Base-by-base conservation (phyloP, 192 early-diverging fungal species). In the Backusella tuberculispora region DNA sequence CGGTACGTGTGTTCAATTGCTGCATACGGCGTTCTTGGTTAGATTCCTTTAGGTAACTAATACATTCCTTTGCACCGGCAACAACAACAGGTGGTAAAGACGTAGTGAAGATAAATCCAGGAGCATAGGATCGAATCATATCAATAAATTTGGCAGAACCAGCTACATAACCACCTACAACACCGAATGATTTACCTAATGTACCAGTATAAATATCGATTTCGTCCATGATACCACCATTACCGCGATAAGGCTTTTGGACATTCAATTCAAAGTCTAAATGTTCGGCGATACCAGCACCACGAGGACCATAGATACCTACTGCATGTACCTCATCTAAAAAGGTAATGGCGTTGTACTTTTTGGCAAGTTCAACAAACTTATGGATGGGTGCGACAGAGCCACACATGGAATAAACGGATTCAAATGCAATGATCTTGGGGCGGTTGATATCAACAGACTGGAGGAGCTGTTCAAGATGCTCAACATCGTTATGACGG, bases 31-130 rank as follows among this genome's bases (percentile, higher is more conserved):
- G 95, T 85, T 99, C 97, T 53, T 84, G 84, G 64, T 87, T 87
- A 64, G 96, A 97, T 74, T 86, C 70, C 69, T 93, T 95, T 66
- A 99, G 87, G 81, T 99, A 94, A 76, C 93, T 91, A 81, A 99
- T 91, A 66, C 96, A 96, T 40, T 94, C 92, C 9, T 95, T 85
- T 34, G 96, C 94, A 75, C 96, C 97, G 46, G 94, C 89, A 38
- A 92, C 94, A 74, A 96, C 91, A 50, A 92, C 87, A 21, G 97
- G 97, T 41, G 97, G 97, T 42, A 99, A 88, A 45, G 97, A 99
- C 9, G 97, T 99, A 74, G 97, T 99, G 81, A 99, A 99, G 83
- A 99, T 99, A 83, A 98, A 98, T 56, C 96, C 96, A 14, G 96
- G 96, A 15, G 96, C 96, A 79, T 97, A 98, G 40, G 93, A 94